A percentile compares a stretch with the other conserved stretches of the same genome.
Conservation (phyloP, 2,329 filamentous ascomycete species). For the Pestalotiopsis fici region DNA sequence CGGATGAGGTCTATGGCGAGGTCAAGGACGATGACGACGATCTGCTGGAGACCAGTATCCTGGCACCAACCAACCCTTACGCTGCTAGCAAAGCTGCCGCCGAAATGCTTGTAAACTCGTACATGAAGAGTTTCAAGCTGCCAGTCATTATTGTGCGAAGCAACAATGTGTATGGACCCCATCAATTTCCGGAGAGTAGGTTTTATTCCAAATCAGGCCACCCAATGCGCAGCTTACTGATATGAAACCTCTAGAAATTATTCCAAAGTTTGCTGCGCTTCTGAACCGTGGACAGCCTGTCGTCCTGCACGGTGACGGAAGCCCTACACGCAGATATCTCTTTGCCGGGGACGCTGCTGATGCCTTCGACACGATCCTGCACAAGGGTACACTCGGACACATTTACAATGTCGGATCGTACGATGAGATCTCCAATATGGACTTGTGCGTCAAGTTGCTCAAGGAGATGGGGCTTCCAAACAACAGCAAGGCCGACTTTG, state of each 20-base stretch:
- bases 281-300: constrained; percentile 67
- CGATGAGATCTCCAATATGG: constrained; percentile 75
- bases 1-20: constrained; percentile 85
- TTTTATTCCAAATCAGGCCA: constrained; percentile 8
- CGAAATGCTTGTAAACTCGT: constrained; percentile 87
- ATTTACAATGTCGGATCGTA: constrained; percentile 82
- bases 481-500: constrained; percentile 51
- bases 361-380: constrained; percentile 81
- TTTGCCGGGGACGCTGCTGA: constrained; percentile 80
- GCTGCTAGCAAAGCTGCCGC: constrained; percentile 79
- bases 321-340: constrained; percentile 73
- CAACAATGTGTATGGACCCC: constrained; percentile 85
- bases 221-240: constrained; percentile 8
- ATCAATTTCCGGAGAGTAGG: constrained; percentile 82
- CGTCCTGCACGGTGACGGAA: constrained; percentile 76
- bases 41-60: constrained; percentile 70
- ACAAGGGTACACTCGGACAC: constrained; percentile 72
- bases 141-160: constrained; percentile 78
- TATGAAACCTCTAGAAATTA: constrained; percentile 63
- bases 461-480: constrained; percentile 59
- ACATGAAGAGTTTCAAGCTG: constrained; percentile 79
- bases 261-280: constrained; percentile 78
- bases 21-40: constrained; percentile 73
- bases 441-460: constrained; percentile 67
- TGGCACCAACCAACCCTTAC: constrained; percentile 81